Base-by-base conservation (phyloP, 192 early-diverging fungal genomes). In the Geranomyces michiganensis region DNA sequence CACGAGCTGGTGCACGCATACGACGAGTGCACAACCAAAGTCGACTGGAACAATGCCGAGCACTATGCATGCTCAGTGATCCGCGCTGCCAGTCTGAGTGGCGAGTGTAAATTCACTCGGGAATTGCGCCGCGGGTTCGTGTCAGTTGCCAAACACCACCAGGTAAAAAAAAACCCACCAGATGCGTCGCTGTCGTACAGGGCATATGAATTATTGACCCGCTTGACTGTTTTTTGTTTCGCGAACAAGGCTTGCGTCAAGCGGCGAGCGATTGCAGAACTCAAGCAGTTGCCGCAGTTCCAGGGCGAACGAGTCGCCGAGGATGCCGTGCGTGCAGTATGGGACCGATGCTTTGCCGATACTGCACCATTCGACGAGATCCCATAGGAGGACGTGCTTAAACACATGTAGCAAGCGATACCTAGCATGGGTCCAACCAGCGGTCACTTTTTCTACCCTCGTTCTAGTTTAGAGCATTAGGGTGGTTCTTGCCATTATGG, bases 301-400 rank as follows among this genome's bases (percentile, higher is more conserved):
- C 81, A 88, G 56, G 87, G 84, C 4, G 78, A 83, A 14, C 84
- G 85, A 26, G 90, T 90, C 27, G 96, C 96, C 0, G 94, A 95
- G 76, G 89, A 87, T 32, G 94, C 92, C 0, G 92, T 98, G 26
- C 84, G 88, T 49, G 87, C 88, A 56, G 96, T 96, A 3, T 98
- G 93, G 81, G 83, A 92, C 31, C 90, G 87, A 60, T 98, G 96
- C 74, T 96, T 95, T 74, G 89, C 84, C 13, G 96, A 98, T 74
- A 98, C 94, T n/a, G 85, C 90, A 49, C 96, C 96, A 0, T 98
- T 95, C 78, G 94, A 96, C 76, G 96, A 98, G 79, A 95, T 98
- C 72, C 70, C 70, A 21, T 72, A n/a, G n/a, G n/a, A n/a, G n/a
- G n/a, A n/a, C n/a, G n/a, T n/a, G n/a, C n/a, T n/a, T n/a, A n/a